Conservation (phyloP, 1,284 basidiomycete species). For the Ceratorhiza oryzae-sativae region DNA sequence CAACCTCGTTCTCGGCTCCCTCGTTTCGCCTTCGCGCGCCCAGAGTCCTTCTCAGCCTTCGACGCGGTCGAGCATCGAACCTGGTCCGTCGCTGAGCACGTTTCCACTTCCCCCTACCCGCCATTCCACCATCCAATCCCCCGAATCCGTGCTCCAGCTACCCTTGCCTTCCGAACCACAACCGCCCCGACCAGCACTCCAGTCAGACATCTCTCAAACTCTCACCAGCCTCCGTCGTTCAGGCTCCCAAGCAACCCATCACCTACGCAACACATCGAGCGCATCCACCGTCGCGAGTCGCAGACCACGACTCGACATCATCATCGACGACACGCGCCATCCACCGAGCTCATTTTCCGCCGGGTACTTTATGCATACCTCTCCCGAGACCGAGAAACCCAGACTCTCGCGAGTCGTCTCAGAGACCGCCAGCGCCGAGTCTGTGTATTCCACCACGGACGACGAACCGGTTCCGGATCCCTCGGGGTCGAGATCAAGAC, state of each 20-base stretch:
- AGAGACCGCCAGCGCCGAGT: not conserved
- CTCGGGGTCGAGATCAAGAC: not conserved
- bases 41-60: not conserved
- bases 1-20: not conserved
- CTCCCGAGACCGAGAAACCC: not conserved
- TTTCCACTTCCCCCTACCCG: not conserved
- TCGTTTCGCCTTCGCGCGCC: not conserved
- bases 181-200: not conserved
- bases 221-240: not conserved
- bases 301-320: not conserved
- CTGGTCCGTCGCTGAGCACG: not conserved
- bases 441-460: not conserved
- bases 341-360: not conserved
- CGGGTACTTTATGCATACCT: slow-evolving; percentile 13
- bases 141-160: not conserved
- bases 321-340: not conserved
- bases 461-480: not conserved
- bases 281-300: not conserved
- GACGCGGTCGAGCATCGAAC: not conserved
- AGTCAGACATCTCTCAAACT: slow-evolving; percentile 3
- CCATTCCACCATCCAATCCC: not conserved
- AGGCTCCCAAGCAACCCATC: not conserved
- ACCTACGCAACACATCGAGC: not conserved
- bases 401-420: not conserved
- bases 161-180: not conserved